A percentile compares a stretch with the other conserved stretches of the same genome.
These are phyloP conservation scores for Zoysia pacifica DNA, from an alignment of 176 grass and related monocot species.

Conservation along the genomic window DNA sequence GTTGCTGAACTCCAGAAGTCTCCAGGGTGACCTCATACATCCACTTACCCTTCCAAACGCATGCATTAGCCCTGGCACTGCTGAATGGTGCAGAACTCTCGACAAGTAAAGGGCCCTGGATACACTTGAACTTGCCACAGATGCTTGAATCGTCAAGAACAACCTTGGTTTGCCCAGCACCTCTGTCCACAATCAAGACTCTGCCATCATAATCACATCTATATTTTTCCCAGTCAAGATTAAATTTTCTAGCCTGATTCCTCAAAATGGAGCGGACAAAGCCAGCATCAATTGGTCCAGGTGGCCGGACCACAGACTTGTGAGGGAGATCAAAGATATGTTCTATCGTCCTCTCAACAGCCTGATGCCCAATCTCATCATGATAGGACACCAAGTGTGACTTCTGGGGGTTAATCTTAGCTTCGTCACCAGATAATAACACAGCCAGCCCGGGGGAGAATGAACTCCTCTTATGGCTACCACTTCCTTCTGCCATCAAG, in stretches of 20 bases:
- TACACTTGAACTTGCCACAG: slow-evolving; percentile 69
- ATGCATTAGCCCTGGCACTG: slow-evolving; percentile 66
- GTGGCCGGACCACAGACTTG: slow-evolving; percentile 49
- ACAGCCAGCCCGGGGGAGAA: slow-evolving; percentile 77
- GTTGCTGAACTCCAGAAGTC: slow-evolving; percentile 81
- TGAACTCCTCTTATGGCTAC: slow-evolving; percentile 48
- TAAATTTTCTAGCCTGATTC: slow-evolving; percentile 56
- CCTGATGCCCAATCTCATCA: slow-evolving; percentile 68
- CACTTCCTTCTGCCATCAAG: slow-evolving; percentile 61
- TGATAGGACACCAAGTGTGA: slow-evolving; percentile 76
- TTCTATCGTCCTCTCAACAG: slow-evolving; percentile 75
- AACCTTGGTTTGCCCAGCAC: slow-evolving; percentile 44
- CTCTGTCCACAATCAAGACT: slow-evolving; percentile 41
- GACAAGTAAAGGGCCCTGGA: slow-evolving; percentile 63
- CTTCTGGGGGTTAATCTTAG: slow-evolving; percentile 64
- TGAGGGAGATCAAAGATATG: slow-evolving; percentile 77
- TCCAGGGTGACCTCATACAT: slow-evolving; percentile 88
- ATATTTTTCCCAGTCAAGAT: slow-evolving; percentile 33
- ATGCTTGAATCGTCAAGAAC: slow-evolving; percentile 59
- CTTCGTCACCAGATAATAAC: slow-evolving; percentile 60
- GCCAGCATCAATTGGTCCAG: slow-evolving; percentile 42
- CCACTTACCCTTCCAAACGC: slow-evolving; percentile 75
- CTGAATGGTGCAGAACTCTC: slow-evolving; percentile 73
- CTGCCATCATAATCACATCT: slow-evolving; percentile 13
- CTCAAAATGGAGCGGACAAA: slow-evolving; percentile 57